Evolutionary conservation across 441 rosid genomes (phyloP).

Genomic region (Pelargonium citronellum): DNA sequence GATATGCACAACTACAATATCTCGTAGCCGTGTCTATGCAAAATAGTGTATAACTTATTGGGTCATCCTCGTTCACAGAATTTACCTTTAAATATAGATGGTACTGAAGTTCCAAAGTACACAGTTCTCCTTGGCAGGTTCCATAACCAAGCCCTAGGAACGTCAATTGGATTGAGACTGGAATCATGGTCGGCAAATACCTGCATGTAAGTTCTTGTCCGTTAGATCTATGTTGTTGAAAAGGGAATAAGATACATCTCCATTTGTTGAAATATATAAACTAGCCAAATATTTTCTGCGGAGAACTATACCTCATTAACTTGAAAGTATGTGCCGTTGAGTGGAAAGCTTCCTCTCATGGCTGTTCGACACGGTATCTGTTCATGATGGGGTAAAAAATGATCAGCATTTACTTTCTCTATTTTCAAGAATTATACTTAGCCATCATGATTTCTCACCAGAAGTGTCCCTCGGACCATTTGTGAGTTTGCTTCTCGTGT

Average conservation of each 20-base stretch:
- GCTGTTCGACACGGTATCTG: conserved; percentile 98
- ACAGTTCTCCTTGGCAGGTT: conserved; percentile 71
- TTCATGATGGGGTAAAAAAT: not conserved
- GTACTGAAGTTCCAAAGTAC: conserved; percentile 89
- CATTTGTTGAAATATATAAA: not conserved
- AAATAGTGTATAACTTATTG: not conserved
- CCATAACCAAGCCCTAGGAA: conserved; percentile 82
- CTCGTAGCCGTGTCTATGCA: no score
- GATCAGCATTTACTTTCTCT: not conserved
- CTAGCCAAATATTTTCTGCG: not conserved
- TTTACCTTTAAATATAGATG: conserved; percentile 86
- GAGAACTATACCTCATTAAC: conserved; percentile 62
- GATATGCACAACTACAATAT: not conserved
- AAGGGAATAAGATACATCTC: conserved; percentile 6
- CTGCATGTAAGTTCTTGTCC: conserved; percentile 35
- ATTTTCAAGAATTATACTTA: conserved; percentile 1
- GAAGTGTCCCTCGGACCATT: conserved; percentile 50
- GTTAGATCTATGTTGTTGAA: not conserved
- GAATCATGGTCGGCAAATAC: conserved; percentile 86
- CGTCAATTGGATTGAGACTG: conserved; percentile 68
- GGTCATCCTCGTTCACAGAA: not conserved
- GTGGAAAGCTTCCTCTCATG: conserved; percentile 91
- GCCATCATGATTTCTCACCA: conserved; percentile 32
- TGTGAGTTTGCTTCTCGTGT: conserved; percentile 44
- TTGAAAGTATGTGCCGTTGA: conserved; percentile 94